A percentile compares a stretch with the other conserved stretches of the same genome.
Evolutionary conservation across 805 yeast genomes (phyloP).

Genomic region (Sporopachydermia lactativora): DNA sequence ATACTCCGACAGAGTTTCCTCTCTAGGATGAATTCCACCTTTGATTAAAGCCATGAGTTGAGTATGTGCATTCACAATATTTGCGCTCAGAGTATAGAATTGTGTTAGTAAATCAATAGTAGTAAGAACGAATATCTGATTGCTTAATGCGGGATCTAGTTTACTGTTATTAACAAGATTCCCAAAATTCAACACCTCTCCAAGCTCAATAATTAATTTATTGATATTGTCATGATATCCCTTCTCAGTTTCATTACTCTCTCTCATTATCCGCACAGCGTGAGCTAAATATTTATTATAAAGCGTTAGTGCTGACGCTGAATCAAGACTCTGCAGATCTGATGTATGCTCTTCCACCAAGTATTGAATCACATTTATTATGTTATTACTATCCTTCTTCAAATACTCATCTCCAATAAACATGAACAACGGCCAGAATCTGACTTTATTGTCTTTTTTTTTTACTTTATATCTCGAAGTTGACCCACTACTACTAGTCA

Average conservation of each 20-base stretch:
- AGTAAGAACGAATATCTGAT: constrained; percentile 1
- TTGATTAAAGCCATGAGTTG: constrained; percentile 1
- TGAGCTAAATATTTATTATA: constrained; percentile 1
- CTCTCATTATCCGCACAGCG: neutral
- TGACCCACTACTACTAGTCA: constrained; percentile 1
- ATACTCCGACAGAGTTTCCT: constrained; percentile 1
- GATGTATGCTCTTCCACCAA: constrained; percentile 1
- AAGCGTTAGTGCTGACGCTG: constrained; percentile 1
- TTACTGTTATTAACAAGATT: constrained; percentile 1
- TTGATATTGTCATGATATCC: constrained; percentile 1
- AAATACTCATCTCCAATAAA: constrained; percentile 1
- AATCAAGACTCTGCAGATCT: constrained; percentile 1
- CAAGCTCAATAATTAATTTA: constrained; percentile 1
- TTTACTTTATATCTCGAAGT: constrained; percentile 1
- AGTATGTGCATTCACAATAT: constrained; percentile 1
- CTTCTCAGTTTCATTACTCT: constrained; percentile 1
- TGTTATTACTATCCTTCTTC: constrained; percentile 1
- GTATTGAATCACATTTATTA: constrained; percentile 1
- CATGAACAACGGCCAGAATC: constrained; percentile 1
- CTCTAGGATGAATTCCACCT: constrained; percentile 1
- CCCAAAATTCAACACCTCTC: constrained; percentile 1
- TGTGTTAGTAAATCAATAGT: constrained; percentile 1
- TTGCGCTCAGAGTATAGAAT: constrained; percentile 1
- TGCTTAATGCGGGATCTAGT: constrained; percentile 1
- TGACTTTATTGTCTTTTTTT: neutral